Base-by-base conservation (phyloP, 352 stramenopile genomes). In the Phytophthora podocarpi region DNA sequence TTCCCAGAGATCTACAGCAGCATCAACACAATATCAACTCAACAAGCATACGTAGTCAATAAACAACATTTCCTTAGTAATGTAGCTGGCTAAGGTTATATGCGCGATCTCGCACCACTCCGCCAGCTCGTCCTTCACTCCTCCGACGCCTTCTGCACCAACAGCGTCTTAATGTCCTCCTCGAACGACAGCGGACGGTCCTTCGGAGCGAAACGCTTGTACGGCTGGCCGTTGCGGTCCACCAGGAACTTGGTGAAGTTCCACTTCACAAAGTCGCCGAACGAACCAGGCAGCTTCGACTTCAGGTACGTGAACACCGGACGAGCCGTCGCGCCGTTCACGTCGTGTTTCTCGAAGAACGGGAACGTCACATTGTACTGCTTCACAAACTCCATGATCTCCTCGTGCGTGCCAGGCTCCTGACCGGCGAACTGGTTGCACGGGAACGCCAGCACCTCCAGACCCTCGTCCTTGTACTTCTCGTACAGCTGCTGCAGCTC, bases 201-300 rank as follows among this genome's bases (percentile, higher is more conserved):
- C 54, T 78, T 89, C 1, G 88, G 82, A 0, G 71, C 76, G 50
- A 74, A 97, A 6, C 91, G 74, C 62, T 95, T 91, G 53, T 72
- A 71, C 31, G 91, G 86, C 54, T 80, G 73, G n/a, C 91, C 91
- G 34, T 95, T 82, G 59, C 84, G 79, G 71, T 97, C 91, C 5
- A 98, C 76, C 12, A 98, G 61, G 59, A 98, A 98, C 68, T 95
- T 97, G 21, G 81, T 90, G 58, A 94, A 97, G 75, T 97, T 97
- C 89, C 89, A 97, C 58, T 89, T 84, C 52, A 97, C 82, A 63
- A 87, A 91, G 16, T 79, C 79, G 4, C 80, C 85, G 50, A 89
- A 82, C 62, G 89, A 70, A 1, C 70, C 73, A 2, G 85, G 82
- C 13, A 95, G 60, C 40, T 87, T 85, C 34, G 78, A 37, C 58